Base-by-base conservation (phyloP, 2,329 filamentous ascomycete species). In the Cercospora nicotianae region DNA sequence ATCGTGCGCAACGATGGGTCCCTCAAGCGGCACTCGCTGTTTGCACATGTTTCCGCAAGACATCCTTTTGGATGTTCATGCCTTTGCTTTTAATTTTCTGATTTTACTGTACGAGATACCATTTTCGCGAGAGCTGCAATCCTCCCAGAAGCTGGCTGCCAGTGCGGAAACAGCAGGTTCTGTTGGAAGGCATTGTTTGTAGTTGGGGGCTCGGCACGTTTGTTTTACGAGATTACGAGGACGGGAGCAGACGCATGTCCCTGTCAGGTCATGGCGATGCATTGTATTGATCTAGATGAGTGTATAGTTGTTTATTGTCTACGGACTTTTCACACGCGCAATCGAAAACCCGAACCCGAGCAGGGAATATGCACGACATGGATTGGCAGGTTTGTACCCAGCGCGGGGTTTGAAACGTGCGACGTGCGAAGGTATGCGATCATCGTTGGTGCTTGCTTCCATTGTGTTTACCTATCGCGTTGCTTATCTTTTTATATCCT, bases 161-260 rank as follows among this genome's bases (percentile, higher is more conserved):
- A 65, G 64, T 60, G 64, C 64, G 64, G 64, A 53, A 42, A 61
- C 64, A 65, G 64, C 64, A 65, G 58, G 33, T 64, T 58, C 42
- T 51, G 58, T 31, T 9, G 39, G 20, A 20, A 65, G 42, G 28
- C n/a, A 51, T 30, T 53, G n/a, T 51, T 10, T n/a, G 10, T 18
- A 23, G 3, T 63, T 20, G 8, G 28, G 55, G 23, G 12, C 10
- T 55, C 48, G 48, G 48, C 48, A 55, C 9, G 23, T n/a, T 55
- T 55, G 48, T 28, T 55, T 28, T 28, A 55, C 48, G 48, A 55
- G 48, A n/a, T 16, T 55, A 28, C 23, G 48, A 55, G 48, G 48
- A 55, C 8, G 23, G 48, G 23, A 28, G 23, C 23, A 30, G 13
- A 26, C 48, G 48, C 23, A 55, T 55, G 48, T 10, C 23, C 48